Evolutionary conservation across 352 stramenopile species (phyloP), one percentile per base, ranked within the genome.

Genomic region (Vaucheria bursata): DNA sequence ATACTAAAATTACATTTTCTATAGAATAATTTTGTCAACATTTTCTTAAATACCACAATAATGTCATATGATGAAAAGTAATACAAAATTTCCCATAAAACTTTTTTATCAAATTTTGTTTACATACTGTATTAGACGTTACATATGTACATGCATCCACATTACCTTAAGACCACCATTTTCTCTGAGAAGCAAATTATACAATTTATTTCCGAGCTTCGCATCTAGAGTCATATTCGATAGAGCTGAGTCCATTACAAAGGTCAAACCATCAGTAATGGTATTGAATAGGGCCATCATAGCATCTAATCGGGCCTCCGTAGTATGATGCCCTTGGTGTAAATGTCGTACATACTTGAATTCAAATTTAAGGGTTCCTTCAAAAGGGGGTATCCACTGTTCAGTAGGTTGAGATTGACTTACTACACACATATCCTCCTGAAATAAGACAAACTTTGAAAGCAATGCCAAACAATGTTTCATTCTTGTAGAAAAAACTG

Each of bases 321-420:
- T 68, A 34, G 53, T 68, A 34, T 68, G 53, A 34, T 68, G 53
- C 53, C 53, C 53, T 71, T 81, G 69, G 76, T 78, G 59, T 33
- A 72, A 64, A 12, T 78, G 70, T 1, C 76, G 34, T 1, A 64
- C 33, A 39, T 81, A 81, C 18, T 78, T 37, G 18, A 81, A 18
- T 12, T 81, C 50, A 38, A 78, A 35, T 32, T 39, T 35, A 7
- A 81, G 18, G 70, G 69, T 32, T 0, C 68, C 76, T 35, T 78
- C 76, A n/a, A 38, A 71, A 12, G 76, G 76, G 1, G 75, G 32
- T 8, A 72, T 29, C 76, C 76, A 81, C 36, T 29, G 36, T n/a
- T 32, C 40, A 8, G 7, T 3, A 2, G 36, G 76, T n/a, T n/a
- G n/a, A n/a, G n/a, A n/a, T n/a, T n/a, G n/a, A n/a, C n/a, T n/a